Evolutionary conservation across 2,329 filamentous ascomycete species (phyloP), one percentile per base, ranked within the genome.

Genomic region (Aspergillus fischeri): DNA sequence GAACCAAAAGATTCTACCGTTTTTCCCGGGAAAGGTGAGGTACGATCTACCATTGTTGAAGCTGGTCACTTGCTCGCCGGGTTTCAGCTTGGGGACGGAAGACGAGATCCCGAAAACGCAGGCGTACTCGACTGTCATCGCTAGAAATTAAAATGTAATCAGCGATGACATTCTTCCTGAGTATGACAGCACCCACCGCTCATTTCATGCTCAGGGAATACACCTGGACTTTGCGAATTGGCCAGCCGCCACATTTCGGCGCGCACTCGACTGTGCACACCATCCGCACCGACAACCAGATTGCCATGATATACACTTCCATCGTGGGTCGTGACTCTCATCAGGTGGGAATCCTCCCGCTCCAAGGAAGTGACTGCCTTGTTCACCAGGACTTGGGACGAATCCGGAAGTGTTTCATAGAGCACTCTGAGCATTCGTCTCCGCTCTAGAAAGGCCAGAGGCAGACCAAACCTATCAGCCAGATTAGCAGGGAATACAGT

Each of bases 221-320:
- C 32, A 17, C 5, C 14, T 6, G 32, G 14, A 38, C 14, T 17
- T 17, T 7, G 5, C 14, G 32, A 38, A n/a, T 52, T n/a, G 17
- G 64, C 64, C 11, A 49, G 49, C 10, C 62, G 55, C 60, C 60
- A 65, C 68, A 78, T 74, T 32, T 72, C 65, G 7, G 63, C 54
- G 4, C 76, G 67, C 1, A 73, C 69, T 21, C 63, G 68, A 54
- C 73, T 77, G 60, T 77, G 73, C 4, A 73, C 71, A 14, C 77
- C 77, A 44, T 80, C 77, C 7, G 73, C 73, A 14, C 76, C 77
- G 11, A 79, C 62, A 14, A 77, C 58, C 7, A 80, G 61, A 54
- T 71, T 63, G 0, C 73, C 76, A 0, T 41, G 53, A 25, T 58
- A 62, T 1, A 11, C 47, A 21, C 48, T 52, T 1, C 65, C 65